phyloP scores from a whole-genome alignment of 1,139 yeast genomes.

The Candida sanyaensis region DNA sequence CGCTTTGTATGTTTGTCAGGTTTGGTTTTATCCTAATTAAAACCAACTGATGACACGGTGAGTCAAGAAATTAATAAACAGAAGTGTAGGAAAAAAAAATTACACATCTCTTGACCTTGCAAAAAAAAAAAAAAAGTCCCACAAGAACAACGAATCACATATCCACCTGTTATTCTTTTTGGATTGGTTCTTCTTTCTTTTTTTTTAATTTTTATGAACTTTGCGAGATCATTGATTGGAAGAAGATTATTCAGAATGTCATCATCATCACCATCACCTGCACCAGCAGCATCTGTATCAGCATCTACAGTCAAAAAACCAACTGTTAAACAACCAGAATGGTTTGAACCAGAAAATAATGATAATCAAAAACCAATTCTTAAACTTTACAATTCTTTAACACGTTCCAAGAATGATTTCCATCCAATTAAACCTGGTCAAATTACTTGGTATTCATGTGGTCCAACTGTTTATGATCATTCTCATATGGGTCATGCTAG shows the following conservation, averaged over 20 bases:
- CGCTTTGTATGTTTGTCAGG: too few relatives aligned
- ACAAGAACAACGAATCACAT: neutral
- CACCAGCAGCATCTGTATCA: slow-evolving; percentile 3
- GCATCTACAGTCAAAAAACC: slow-evolving; percentile 29
- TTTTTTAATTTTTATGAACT: slow-evolving; percentile 9
- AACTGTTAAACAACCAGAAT: slow-evolving; percentile 39
- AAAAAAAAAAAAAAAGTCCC: too few relatives aligned
- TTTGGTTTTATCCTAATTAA: too few relatives aligned
- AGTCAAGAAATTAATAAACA: neutral
- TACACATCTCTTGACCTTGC: neutral
- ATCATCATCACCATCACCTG: slow-evolving; percentile 11
- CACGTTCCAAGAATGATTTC: slow-evolving; percentile 78
- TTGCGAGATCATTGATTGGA: slow-evolving; percentile 4
- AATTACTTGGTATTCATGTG: slow-evolving; percentile 96
- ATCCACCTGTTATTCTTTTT: neutral
- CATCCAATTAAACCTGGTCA: slow-evolving; percentile 61
- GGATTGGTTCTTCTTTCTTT: neutral
- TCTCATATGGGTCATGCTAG: slow-evolving; percentile 99
- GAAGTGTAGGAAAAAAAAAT: neutral
- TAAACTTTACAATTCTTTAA: slow-evolving; percentile 71
- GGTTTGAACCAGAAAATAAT: slow-evolving; percentile 32
- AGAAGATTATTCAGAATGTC: slow-evolving; percentile 23
- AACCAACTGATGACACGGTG: neutral
- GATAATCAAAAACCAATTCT: slow-evolving; percentile 22
- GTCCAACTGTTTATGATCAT: slow-evolving; percentile 97